Conservation (phyloP, 164 flowering plant species). For the Vitis labrusca region DNA sequence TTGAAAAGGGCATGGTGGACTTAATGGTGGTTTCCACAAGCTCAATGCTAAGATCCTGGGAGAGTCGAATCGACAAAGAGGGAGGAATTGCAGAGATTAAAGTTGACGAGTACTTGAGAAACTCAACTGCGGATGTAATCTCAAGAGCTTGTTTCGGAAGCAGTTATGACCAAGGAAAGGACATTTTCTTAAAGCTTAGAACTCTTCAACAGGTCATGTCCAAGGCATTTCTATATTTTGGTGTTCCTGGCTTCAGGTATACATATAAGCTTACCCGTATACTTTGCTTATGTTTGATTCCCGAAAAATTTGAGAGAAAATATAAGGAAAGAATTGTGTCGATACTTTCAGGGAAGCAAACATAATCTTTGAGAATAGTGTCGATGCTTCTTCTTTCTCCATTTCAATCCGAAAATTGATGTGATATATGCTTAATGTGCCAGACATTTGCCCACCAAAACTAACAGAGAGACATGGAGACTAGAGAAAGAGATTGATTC, state of each 20-base stretch:
- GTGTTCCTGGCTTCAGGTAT: slow-evolving; percentile 30
- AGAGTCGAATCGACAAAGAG: slow-evolving; percentile 17
- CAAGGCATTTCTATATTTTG: slow-evolving; percentile 2
- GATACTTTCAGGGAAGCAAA: too few species aligned
- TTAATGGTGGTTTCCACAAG: slow-evolving; percentile 34
- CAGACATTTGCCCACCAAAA: slow-evolving; percentile 36
- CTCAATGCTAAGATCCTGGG: slow-evolving; percentile 29
- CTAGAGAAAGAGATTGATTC: slow-evolving; percentile 40
- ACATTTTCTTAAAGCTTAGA: slow-evolving; percentile 31
- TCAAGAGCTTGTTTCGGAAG: slow-evolving; percentile 43
- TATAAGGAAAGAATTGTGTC: too few species aligned
- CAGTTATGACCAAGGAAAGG: slow-evolving; percentile 23
- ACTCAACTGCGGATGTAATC: slow-evolving; percentile 35
- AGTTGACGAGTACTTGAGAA: slow-evolving; percentile 29
- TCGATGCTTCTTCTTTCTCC: too few species aligned
- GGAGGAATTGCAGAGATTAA: slow-evolving; percentile 27
- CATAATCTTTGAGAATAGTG: too few species aligned
- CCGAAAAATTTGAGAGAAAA: too few species aligned
- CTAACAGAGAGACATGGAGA: slow-evolving; percentile 36
- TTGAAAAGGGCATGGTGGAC: slow-evolving; percentile 26
- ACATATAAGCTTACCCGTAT: too few species aligned
- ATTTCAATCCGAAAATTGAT: too few species aligned
- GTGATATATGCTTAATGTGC: too few species aligned
- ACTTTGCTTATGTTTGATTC: too few species aligned
- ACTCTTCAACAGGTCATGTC: slow-evolving; percentile 25